phyloP scores from a whole-genome alignment of 2,329 filamentous ascomycete genomes.

The Sclerotinia subarctica region DNA sequence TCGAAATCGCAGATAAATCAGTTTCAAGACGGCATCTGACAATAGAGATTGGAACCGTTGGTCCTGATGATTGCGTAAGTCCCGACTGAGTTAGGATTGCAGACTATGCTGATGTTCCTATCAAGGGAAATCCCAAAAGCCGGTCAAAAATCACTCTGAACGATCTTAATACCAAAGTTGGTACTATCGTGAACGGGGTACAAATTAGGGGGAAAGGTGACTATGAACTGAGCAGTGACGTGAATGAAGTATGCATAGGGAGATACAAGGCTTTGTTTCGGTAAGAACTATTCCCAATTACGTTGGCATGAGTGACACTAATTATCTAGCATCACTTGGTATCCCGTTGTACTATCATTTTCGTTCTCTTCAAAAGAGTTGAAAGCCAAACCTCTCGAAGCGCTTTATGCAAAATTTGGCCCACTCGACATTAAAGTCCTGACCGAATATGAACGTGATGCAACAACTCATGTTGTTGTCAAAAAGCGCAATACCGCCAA shows the following conservation, averaged over 20 bases:
- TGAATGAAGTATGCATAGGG: slow-evolving; percentile 69
- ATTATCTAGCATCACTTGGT: slow-evolving; percentile 67
- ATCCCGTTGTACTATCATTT: slow-evolving; percentile 76
- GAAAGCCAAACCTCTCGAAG: slow-evolving; percentile 61
- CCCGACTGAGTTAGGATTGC: slow-evolving; percentile 10
- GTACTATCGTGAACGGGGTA: slow-evolving; percentile 73
- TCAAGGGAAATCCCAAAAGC: slow-evolving; percentile 27
- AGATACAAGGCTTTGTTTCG: slow-evolving; percentile 62
- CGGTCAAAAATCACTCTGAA: slow-evolving; percentile 70
- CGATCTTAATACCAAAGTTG: slow-evolving; percentile 80
- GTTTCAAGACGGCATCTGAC: slow-evolving; percentile 88
- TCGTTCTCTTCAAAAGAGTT: slow-evolving; percentile 70
- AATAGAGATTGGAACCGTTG: slow-evolving; percentile 66
- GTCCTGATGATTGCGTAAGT: slow-evolving; percentile 63
- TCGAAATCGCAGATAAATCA: slow-evolving; percentile 72
- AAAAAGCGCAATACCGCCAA: slow-evolving; percentile 88
- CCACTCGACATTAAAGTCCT: slow-evolving; percentile 85
- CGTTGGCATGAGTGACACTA: slow-evolving; percentile 17
- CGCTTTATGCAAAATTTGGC: slow-evolving; percentile 66
- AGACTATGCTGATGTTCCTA: background rate
- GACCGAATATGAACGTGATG: slow-evolving; percentile 63
- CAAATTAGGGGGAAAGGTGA: slow-evolving; percentile 60
- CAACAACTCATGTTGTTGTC: slow-evolving; percentile 84
- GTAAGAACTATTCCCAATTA: slow-evolving; percentile 40
- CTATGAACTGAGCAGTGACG: slow-evolving; percentile 52